Conservation (phyloP, 169 alveolate species). For the Amoebophrya sp. region DNA sequence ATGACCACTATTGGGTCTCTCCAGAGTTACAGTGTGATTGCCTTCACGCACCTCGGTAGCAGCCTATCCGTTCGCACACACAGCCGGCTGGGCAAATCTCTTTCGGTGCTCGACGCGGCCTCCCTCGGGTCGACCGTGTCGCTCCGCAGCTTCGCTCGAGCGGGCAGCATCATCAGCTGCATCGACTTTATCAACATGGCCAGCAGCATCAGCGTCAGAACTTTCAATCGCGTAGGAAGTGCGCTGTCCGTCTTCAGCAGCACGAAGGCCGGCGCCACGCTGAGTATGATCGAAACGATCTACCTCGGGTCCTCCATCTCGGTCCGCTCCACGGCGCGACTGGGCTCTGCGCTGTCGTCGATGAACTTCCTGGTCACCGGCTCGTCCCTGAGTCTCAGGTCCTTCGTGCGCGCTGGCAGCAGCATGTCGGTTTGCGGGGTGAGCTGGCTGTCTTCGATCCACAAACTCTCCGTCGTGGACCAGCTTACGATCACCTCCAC, state of each 20-base stretch:
- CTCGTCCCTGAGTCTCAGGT: neutral
- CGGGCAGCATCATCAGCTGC: neutral
- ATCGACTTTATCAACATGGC: neutral
- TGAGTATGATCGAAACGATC: no score
- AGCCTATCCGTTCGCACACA: neutral
- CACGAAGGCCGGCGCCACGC: no score
- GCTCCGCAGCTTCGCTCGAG: neutral
- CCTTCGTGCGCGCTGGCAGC: neutral
- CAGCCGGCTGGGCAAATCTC: neutral
- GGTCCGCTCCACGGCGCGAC: neutral
- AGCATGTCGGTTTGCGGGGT: neutral
- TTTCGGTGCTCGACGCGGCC: slow-evolving; percentile 9
- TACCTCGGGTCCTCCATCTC: slow-evolving; percentile 14
- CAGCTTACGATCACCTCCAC: neutral
- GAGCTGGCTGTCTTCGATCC: neutral
- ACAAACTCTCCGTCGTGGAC: neutral
- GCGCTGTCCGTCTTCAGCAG: neutral
- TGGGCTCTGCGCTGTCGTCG: neutral
- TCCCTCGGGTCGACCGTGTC: slow-evolving; percentile 22
- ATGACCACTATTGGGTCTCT: no score
- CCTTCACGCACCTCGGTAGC: neutral
- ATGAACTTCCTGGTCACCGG: neutral
- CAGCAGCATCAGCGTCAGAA: neutral
- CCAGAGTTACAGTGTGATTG: no score
- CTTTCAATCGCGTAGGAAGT: neutral